phyloP scores from a whole-genome alignment of 208 protist species.

The Naegleria lovaniensis region DNA sequence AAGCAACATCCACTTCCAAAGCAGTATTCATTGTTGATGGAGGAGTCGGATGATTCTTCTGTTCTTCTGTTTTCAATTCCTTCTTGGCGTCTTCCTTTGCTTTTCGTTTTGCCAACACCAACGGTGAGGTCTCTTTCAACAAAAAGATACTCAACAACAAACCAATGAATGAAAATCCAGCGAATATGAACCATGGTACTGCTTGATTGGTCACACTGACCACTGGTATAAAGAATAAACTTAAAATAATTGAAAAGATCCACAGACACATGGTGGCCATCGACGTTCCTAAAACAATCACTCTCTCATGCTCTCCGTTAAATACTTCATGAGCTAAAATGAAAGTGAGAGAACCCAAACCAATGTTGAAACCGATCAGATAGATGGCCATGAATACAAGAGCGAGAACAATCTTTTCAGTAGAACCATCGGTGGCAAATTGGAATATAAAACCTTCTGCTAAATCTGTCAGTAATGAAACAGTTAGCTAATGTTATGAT shows the following conservation, averaged over 20 bases:
- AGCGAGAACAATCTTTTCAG: background rate
- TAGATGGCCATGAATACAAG: background rate
- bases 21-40: too few relatives aligned
- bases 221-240: background rate
- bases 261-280: background rate
- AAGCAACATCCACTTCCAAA: too few relatives aligned
- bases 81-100: too few relatives aligned
- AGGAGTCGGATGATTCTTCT: too few relatives aligned
- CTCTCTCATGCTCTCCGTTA: background rate
- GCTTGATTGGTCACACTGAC: background rate
- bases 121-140: background rate
- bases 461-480: background rate
- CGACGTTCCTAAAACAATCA: background rate
- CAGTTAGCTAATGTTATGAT: background rate
- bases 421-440: background rate
- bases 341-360: background rate
- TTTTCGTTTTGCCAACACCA: background rate
- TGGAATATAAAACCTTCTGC: background rate
- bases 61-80: too few relatives aligned
- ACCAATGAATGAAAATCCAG: background rate
- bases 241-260: background rate
- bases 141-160: background rate
- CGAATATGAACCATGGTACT: background rate
- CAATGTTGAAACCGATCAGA: background rate
- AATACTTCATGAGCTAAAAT: background rate